phyloP scores from a whole-genome alignment of 306 rosid genomes.

The Rosa persica region DNA sequence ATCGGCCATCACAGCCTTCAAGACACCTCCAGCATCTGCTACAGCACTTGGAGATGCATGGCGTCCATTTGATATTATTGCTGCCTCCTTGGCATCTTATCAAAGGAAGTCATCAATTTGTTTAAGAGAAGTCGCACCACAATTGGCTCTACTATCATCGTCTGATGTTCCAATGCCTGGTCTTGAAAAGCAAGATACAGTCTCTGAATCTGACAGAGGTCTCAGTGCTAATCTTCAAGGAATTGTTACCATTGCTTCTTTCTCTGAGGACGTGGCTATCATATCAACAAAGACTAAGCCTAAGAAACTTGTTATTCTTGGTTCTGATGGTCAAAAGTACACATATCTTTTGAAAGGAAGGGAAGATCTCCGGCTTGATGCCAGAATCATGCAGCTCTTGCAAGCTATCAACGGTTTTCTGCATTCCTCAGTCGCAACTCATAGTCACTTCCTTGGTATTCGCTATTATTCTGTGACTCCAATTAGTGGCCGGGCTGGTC shows the following conservation, averaged over 20 bases:
- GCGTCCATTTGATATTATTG: conserved; percentile 86
- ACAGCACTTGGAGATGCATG: conserved; percentile 85
- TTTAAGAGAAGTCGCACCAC: conserved; percentile 83
- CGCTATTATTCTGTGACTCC: conserved; percentile 98
- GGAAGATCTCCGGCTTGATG: conserved; percentile 97
- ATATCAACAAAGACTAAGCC: conserved; percentile 97
- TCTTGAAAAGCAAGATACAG: conserved; percentile 72
- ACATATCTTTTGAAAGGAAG: conserved; percentile 93
- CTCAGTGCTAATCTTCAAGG: conserved; percentile 54
- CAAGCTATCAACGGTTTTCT: conserved; percentile 89
- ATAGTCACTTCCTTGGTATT: conserved; percentile 64
- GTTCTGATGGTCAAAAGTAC: conserved; percentile 90
- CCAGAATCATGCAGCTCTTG: conserved; percentile 92
- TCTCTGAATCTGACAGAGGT: conserved; percentile 54
- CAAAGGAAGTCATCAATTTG: conserved; percentile 91
- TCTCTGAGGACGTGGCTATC: conserved; percentile 69
- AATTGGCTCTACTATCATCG: conserved; percentile 69
- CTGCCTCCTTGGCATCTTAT: conserved; percentile 86
- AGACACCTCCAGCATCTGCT: conserved; percentile 74
- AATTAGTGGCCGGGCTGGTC: conserved; percentile 94
- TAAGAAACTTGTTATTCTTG: conserved; percentile 79
- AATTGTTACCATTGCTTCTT: conserved; percentile 81
- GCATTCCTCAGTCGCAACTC: conserved; percentile 74
- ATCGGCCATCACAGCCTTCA: conserved; percentile 72
- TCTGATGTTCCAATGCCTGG: conserved; percentile 98